Conservation (phyloP, 139 green algal genomes). For the Diplosphaera chodatii region DNA sequence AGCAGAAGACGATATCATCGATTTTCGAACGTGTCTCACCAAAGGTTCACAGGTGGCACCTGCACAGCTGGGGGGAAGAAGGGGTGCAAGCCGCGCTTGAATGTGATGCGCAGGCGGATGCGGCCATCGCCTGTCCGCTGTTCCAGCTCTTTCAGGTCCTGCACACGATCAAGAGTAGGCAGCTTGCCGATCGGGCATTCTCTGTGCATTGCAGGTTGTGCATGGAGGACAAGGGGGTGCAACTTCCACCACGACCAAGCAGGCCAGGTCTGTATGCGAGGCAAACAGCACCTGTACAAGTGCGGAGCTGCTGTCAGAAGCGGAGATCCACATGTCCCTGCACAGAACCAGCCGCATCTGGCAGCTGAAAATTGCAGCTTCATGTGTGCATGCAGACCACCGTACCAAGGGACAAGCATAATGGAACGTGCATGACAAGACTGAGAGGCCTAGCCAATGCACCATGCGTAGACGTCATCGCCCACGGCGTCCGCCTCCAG, state of each 20-base stretch:
- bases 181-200: too few species aligned
- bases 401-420: too few species aligned
- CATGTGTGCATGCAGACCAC: too few species aligned
- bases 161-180: too few species aligned
- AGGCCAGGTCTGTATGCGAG: background rate
- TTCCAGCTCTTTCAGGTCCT: slow-evolving; percentile 56
- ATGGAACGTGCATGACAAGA: too few species aligned
- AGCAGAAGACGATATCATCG: too few species aligned
- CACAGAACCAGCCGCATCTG: background rate
- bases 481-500: slow-evolving; percentile 33
- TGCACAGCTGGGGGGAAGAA: slow-evolving; percentile 74
- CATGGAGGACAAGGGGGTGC: too few species aligned
- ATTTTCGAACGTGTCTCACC: too few species aligned
- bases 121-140: slow-evolving; percentile 32
- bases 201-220: too few species aligned
- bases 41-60: slow-evolving; percentile 19
- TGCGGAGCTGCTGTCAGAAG: background rate
- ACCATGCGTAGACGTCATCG: slow-evolving; percentile 68
- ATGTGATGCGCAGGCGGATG: slow-evolving; percentile 62
- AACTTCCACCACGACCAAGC: too few species aligned
- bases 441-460: too few species aligned
- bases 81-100: slow-evolving; percentile 79
- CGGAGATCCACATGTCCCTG: background rate
- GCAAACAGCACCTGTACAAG: background rate
- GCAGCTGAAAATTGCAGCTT: too few species aligned